Conservation (phyloP, 2,329 filamentous ascomycete genomes). For the Ascochyta lentis region DNA sequence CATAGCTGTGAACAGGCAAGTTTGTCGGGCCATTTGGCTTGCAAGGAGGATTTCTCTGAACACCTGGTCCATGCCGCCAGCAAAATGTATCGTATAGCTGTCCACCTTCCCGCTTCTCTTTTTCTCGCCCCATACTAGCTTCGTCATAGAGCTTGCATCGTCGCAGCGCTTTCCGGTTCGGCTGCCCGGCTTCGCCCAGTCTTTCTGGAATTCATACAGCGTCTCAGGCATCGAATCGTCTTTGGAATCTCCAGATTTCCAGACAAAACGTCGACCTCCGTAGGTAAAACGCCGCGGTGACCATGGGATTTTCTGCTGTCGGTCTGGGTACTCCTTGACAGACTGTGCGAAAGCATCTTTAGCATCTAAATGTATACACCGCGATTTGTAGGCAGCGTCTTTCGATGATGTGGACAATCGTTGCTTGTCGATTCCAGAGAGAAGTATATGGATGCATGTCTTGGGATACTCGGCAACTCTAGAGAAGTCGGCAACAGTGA, state of each 20-base stretch:
- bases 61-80: constrained; percentile 47
- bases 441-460: constrained; percentile 42
- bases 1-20: constrained; percentile 48
- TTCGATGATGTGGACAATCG: constrained; percentile 31
- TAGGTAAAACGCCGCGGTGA: constrained; percentile 48
- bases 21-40: constrained; percentile 48
- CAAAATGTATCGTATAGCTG: constrained; percentile 48
- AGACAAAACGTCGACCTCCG: constrained; percentile 49
- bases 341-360: constrained; percentile 43
- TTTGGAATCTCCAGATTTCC: constrained; percentile 54
- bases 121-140: constrained; percentile 48
- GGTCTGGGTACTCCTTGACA: constrained; percentile 46
- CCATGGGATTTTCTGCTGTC: constrained; percentile 48
- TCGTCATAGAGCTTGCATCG: constrained; percentile 36
- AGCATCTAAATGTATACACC: constrained; percentile 38
- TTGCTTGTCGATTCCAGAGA: constrained; percentile 46
- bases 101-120: constrained; percentile 46
- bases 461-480: constrained; percentile 44
- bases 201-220: constrained; percentile 44
- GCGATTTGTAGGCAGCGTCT: constrained; percentile 45
- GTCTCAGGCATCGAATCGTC: constrained; percentile 54
- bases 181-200: constrained; percentile 46
- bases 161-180: constrained; percentile 46
- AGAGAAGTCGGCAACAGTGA: constrained; percentile 46
- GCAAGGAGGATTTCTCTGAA: constrained; percentile 46